A percentile compares a stretch with the other conserved stretches of the same genome.
Evolutionary conservation across 345 rosid genomes (phyloP).

Genomic region (Raphanus sativus): DNA sequence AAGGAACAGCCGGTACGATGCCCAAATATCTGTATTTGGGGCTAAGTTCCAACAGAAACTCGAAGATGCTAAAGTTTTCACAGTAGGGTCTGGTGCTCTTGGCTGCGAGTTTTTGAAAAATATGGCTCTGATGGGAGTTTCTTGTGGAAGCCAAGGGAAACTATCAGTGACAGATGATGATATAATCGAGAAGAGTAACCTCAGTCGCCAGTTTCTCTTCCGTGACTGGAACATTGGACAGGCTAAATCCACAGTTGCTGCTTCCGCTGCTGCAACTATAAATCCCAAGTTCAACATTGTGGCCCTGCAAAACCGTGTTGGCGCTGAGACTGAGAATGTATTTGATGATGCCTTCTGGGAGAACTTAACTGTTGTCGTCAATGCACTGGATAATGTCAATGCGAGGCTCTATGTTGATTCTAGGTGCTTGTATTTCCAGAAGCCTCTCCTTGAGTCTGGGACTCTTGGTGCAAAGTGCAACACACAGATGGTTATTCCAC

Average conservation of each 20-base stretch:
- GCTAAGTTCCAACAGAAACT: conserved; percentile 88
- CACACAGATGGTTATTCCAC: conserved; percentile 98
- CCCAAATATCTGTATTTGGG: conserved; percentile 98
- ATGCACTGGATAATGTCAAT: conserved; percentile 94
- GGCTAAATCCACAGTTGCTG: conserved; percentile 98
- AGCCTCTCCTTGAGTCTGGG: conserved; percentile 99
- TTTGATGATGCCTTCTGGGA: conserved; percentile 94
- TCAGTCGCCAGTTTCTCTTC: conserved; percentile 96
- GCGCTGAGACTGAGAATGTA: conserved; percentile 92
- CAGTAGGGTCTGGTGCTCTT: conserved; percentile 96
- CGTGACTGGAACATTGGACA: conserved; percentile 99
- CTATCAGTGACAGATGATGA: conserved; percentile 98
- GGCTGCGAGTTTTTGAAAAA: conserved; percentile 98
- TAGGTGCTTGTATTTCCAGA: conserved; percentile 97
- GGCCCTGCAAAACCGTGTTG: conserved; percentile 93
- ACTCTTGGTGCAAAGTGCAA: conserved; percentile 98
- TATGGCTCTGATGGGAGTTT: conserved; percentile 92
- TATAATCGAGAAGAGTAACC: conserved; percentile 98
- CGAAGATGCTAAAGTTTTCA: conserved; percentile 78
- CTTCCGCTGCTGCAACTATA: conserved; percentile 80
- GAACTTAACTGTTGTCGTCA: conserved; percentile 72
- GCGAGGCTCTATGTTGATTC: conserved; percentile 97
- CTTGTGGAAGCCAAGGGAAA: conserved; percentile 80
- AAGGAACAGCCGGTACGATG: conserved; percentile 83
- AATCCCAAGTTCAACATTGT: conserved; percentile 74